Conservation (phyloP, 257 asterid genomes). For the Solanum appendiculatum region DNA sequence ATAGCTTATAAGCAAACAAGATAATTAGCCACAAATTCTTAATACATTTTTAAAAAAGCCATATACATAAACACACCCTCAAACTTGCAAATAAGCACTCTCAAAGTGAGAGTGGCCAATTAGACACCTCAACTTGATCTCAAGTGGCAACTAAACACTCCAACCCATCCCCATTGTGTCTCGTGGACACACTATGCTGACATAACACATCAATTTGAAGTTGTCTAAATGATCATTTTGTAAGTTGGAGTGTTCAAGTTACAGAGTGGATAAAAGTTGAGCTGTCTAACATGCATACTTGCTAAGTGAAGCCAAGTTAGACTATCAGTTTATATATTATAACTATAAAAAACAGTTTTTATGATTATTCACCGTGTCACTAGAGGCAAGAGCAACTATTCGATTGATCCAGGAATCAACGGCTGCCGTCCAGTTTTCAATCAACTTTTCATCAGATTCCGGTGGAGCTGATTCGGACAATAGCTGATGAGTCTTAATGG, state of each 20-base stretch:
- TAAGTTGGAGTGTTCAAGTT: not conserved
- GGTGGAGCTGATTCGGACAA: slow-evolving; percentile 37
- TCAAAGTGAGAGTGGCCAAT: too few relatives aligned
- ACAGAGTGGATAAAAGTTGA: not conserved
- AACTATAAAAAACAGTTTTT: not conserved
- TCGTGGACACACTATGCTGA: not conserved
- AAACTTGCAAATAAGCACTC: not conserved
- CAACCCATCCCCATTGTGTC: not conserved
- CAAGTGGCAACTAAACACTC: not conserved
- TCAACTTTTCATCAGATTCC: slow-evolving; percentile 21
- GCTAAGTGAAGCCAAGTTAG: not conserved
- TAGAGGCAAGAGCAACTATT: slow-evolving; percentile 39
- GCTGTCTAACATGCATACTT: not conserved
- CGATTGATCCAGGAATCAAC: slow-evolving; percentile 83
- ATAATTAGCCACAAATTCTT: not conserved
- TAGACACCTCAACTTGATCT: not conserved
- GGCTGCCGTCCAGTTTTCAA: slow-evolving; percentile 53
- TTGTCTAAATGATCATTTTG: not conserved
- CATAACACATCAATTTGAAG: not conserved
- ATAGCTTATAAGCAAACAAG: not conserved
- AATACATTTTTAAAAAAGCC: not conserved
- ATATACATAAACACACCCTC: not conserved
- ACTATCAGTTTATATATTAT: fast-evolving
- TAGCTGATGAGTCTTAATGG: slow-evolving; percentile 45
- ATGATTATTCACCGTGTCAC: slow-evolving; percentile 37